Base-by-base conservation (phyloP, 257 asterid genomes). In the Rehmannia glutinosa region DNA sequence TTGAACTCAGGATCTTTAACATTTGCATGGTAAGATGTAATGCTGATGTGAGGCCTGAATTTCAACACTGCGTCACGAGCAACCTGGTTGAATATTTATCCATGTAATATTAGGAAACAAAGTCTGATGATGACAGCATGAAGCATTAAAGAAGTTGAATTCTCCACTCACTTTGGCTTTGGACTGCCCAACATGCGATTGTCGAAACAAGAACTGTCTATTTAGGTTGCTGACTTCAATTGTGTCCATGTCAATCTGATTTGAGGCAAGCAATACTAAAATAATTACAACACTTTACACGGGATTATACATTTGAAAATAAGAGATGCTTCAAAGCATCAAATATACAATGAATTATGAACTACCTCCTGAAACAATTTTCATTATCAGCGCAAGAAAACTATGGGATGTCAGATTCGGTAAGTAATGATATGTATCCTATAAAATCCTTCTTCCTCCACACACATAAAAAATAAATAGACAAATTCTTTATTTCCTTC, bases 171-270 rank as follows among this genome's bases (percentile, higher is more conserved):
- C 99, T 82, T 89, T 94, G 59, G 99, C 97, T 82, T 94, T 94
- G 28, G 99, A 94, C 71, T 85, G 89, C 50, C 99, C 99, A 73
- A 94, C 99, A 79, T 94, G 99, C 19, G 88, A 80, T 66, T 94
- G 91, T 12, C 98, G 95, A 72, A 94, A 94, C 82, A 94, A 77
- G 81, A 94, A 94, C 73, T 94, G 99, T 46, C 99, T 79, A 68
- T 94, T 94, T n/a, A 94, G 82, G 83, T 94, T 94, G 87, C 99
- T 94, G 74, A 94, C 99, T 82, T 94, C 99, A 27, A 94, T 94
- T 16, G 99, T 94, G 68, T 94, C 99, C 98, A 89, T 83, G 81
- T 94, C 99, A 79, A 94, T 91, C 99, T 94, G 97, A 77, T 83
- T 41, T 3, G 23, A 74, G 49, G 46, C 63, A 79, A 72, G 50